phyloP scores from a whole-genome alignment of 2,329 filamentous ascomycete species.

The Beauveria medogensis region DNA sequence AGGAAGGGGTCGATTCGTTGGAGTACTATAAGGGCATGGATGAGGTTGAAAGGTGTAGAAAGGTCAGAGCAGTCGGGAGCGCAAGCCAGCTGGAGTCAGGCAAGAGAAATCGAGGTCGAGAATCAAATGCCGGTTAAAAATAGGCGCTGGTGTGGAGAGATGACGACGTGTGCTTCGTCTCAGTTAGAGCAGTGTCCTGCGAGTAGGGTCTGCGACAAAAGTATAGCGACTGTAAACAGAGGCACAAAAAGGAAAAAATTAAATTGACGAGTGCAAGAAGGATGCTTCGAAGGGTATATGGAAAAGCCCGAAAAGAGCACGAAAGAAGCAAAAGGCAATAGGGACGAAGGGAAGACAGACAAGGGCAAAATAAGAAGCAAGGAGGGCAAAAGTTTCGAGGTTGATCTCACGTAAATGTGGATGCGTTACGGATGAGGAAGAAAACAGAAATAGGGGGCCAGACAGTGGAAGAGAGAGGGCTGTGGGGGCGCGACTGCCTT shows the following conservation, averaged over 20 bases:
- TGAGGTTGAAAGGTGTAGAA: background rate
- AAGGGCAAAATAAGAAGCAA: constrained; percentile 7
- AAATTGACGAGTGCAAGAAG: background rate
- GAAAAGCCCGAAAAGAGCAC: background rate
- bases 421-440: too few species aligned
- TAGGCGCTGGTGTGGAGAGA: constrained; percentile 11
- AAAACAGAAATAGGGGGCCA: too few species aligned
- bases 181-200: background rate
- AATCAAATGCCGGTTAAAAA: background rate
- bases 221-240: background rate
- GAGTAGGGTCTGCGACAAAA: background rate
- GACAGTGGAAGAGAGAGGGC: too few species aligned
- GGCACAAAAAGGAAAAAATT: background rate
- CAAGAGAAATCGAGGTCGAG: background rate
- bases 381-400: constrained; percentile 4
- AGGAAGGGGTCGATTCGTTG: background rate
- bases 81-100: background rate
- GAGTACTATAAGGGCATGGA: constrained; percentile 2
- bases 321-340: background rate
- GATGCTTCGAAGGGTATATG: background rate
- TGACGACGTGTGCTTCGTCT: constrained; percentile 10
- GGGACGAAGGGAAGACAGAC: background rate
- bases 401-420: background rate
- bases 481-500: too few species aligned
- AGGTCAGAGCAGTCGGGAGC: background rate